Evolutionary conservation across 1,139 yeast species (phyloP).

Genomic region (Spathaspora sp.): DNA sequence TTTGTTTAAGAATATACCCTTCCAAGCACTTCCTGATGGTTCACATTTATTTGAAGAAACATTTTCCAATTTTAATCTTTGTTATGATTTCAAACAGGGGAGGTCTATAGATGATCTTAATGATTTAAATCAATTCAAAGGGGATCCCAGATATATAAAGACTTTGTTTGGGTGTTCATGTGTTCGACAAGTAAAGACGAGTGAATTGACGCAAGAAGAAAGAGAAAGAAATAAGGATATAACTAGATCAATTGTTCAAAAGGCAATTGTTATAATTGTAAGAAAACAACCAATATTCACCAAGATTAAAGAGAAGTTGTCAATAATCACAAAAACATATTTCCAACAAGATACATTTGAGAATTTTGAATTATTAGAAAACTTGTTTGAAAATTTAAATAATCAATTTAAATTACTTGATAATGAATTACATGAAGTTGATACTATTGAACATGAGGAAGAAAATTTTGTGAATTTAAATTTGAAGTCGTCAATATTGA

Average conservation of each 20-base stretch:
- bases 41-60: constrained; percentile 91
- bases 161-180: constrained; percentile 94
- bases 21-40: constrained; percentile 96
- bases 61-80: constrained; percentile 83
- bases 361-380: constrained; percentile 66
- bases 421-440: constrained; percentile 17
- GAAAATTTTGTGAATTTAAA: constrained; percentile 73
- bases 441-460: constrained; percentile 25
- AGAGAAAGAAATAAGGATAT: constrained; percentile 60
- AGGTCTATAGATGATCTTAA: constrained; percentile 44
- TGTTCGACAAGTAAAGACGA: constrained; percentile 75
- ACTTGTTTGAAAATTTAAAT: constrained; percentile 72
- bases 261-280: constrained; percentile 84
- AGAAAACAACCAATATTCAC: constrained; percentile 80
- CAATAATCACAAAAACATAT: constrained; percentile 85
- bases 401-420: constrained; percentile 30
- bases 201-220: constrained; percentile 50
- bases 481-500: constrained; percentile 60
- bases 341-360: constrained; percentile 78
- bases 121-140: constrained; percentile 43
- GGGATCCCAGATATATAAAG: constrained; percentile 51
- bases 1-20: constrained; percentile 87
- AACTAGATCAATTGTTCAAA: constrained; percentile 88
- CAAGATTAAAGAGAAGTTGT: constrained; percentile 84
- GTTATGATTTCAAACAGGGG: constrained; percentile 62